Base-by-base conservation (phyloP, 352 stramenopile genomes). In the Globisporangium apiculatum region DNA sequence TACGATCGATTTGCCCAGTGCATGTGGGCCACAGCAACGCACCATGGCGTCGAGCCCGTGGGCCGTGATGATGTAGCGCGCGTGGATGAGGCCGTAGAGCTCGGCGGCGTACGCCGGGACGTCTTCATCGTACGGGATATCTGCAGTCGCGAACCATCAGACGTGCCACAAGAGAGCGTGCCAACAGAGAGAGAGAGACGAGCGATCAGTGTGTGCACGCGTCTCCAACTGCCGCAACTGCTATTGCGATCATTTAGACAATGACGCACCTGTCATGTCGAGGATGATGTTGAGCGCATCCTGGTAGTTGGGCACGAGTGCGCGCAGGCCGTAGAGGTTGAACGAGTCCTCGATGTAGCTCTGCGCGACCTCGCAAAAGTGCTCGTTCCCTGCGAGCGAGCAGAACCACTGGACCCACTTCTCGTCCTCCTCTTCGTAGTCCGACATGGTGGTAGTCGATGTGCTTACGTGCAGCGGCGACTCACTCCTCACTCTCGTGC, bases 331-430 rank as follows among this genome's bases (percentile, higher is more conserved):
- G 66, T 97, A 97, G 61, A 97, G 79, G 69, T 97, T 97, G 74
- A 97, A 97, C 63, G 83, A 95, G 78, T 97, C 89, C 72, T 97
- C 88, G 68, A 97, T 96, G 85, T 96, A 97, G 70, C 83, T 92
- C 64, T 86, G 73, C 55, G 90, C 83, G 57, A 97, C 86, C 62
- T 97, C 87, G 68, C 89, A 97, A 63, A 97, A 96, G 78, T 91
- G 76, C 63, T 97, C 88, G 60, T 97, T 96, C 64, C 88, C 88
- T 45, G 87, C 83, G n/a, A 96, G 78, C 60, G 81, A 91, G 69
- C 87, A 97, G 72, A 96, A 97, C 88, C 88, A 97, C 72, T 96
- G 87, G 69, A 95, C 88, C 88, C 88, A 97, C 71, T 92, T 96
- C 69, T 96, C 87, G 61, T 94, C 86, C 63, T 95, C 87, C 58